A percentile compares a stretch with the other conserved stretches of the same genome.
phyloP scores from a whole-genome alignment of 2,329 filamentous ascomycete species.

The Tolypocladium ovalisporum region DNA sequence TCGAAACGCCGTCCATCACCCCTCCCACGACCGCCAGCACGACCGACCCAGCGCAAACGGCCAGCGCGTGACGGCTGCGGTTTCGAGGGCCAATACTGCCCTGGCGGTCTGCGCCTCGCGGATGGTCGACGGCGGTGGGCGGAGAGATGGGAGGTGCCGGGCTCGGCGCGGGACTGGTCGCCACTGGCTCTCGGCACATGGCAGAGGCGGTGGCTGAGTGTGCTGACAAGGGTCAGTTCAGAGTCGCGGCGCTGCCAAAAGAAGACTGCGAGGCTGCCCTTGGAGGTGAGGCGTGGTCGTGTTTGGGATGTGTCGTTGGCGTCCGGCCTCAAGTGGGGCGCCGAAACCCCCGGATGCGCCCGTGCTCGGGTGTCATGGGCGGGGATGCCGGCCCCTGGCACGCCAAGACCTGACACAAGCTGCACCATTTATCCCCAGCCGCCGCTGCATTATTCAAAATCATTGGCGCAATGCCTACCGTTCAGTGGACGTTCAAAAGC shows the following conservation, averaged over 20 bases:
- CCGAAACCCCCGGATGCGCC: background rate
- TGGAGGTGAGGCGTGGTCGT: background rate
- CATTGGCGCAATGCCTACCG: background rate
- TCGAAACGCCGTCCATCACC: conserved; percentile 1
- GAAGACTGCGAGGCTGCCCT: background rate
- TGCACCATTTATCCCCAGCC: background rate
- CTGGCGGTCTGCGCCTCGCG: background rate
- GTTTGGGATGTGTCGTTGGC: background rate
- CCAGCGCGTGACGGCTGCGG: background rate
- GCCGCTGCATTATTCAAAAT: background rate
- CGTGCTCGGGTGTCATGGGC: background rate
- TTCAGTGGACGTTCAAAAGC: background rate
- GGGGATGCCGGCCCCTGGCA: background rate
- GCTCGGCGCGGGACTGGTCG: background rate
- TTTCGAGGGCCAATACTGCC: background rate
- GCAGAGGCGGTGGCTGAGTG: background rate
- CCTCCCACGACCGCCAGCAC: background rate
- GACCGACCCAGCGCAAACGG: background rate
- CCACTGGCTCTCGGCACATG: background rate
- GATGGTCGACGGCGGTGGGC: background rate
- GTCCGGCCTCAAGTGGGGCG: background rate
- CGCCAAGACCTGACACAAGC: background rate
- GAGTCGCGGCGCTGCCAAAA: background rate
- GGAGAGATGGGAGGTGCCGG: background rate
- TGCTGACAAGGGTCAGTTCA: background rate